These are phyloP conservation scores for Inonotus hispidus DNA, from an alignment of 1,284 basidiomycete genomes.

Conservation along the genomic window DNA sequence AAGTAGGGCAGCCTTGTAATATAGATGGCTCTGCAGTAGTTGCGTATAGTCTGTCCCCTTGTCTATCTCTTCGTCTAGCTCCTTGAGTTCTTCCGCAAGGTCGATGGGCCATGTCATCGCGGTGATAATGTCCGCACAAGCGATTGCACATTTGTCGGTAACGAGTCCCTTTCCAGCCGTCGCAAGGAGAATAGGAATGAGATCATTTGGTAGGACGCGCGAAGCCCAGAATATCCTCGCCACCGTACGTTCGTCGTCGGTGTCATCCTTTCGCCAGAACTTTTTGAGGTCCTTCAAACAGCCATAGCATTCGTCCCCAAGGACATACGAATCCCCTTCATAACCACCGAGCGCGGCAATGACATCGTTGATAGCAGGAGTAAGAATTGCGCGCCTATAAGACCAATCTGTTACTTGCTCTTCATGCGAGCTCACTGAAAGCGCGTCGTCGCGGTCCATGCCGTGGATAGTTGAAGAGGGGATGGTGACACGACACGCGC, in stretches of 20 bases:
- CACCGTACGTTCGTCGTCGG: conserved; percentile 90
- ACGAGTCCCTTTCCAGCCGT: conserved; percentile 73
- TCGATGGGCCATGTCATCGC: conserved; percentile 98
- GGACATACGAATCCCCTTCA: conserved; percentile 66
- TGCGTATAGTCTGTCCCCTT: conserved; percentile 82
- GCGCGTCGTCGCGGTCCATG: conserved; percentile 14
- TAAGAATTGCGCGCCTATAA: conserved; percentile 45
- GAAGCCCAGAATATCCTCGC: conserved; percentile 86
- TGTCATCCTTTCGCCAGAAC: conserved; percentile 91
- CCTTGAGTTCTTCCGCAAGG: conserved; percentile 85
- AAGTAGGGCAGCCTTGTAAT: conserved; percentile 81
- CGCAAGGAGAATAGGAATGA: conserved; percentile 78
- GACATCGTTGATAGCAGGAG: conserved; percentile 62
- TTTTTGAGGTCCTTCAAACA: conserved; percentile 93
- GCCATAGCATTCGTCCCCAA: conserved; percentile 79
- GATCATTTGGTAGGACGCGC: conserved; percentile 77
- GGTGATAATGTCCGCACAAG: conserved; percentile 84
- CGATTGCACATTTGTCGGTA: conserved; percentile 81
- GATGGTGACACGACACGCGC: neutral
- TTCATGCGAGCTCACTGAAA: conserved; percentile 1
- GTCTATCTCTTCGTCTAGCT: conserved; percentile 75
- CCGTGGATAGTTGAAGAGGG: neutral
- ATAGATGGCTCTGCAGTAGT: conserved; percentile 71
- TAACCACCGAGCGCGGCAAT: conserved; percentile 71
- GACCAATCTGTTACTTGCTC: neutral